phyloP scores from a whole-genome alignment of 2,329 filamentous ascomycete species.

The Alternaria sp. region DNA sequence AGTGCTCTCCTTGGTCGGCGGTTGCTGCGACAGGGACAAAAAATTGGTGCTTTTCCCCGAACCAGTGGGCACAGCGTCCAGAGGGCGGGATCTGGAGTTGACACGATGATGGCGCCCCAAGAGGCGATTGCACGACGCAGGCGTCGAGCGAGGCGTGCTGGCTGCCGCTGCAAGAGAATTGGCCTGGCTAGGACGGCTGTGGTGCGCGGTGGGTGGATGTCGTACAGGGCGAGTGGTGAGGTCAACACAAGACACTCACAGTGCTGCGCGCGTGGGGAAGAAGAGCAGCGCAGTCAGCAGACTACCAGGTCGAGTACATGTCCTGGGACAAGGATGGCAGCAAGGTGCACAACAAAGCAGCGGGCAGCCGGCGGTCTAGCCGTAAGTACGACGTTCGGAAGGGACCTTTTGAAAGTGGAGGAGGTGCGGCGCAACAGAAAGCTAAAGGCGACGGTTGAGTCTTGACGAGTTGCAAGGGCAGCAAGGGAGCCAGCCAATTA shows the following conservation, averaged over 20 bases:
- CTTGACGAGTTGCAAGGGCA: slow-evolving; percentile 19
- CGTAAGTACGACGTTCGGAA: slow-evolving; percentile 40
- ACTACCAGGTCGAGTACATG: slow-evolving; percentile 31
- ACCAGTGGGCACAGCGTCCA: slow-evolving; percentile 30
- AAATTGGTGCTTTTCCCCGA: slow-evolving; percentile 20
- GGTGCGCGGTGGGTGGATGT: slow-evolving; percentile 31
- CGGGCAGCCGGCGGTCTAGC: slow-evolving; percentile 38
- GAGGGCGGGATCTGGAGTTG: slow-evolving; percentile 34
- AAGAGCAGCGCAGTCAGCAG: slow-evolving; percentile 21
- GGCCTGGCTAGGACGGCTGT: slow-evolving; percentile 15
- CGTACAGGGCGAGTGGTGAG: slow-evolving; percentile 32
- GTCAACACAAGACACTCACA: slow-evolving; percentile 8
- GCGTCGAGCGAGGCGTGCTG: slow-evolving; percentile 30
- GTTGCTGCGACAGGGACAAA: slow-evolving; percentile 26
- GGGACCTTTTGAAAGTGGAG: slow-evolving; percentile 30
- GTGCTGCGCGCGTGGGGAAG: slow-evolving; percentile 11
- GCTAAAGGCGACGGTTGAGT: slow-evolving; percentile 28
- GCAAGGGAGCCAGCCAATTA: slow-evolving; percentile 40
- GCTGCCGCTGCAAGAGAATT: slow-evolving; percentile 21
- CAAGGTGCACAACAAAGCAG: slow-evolving; percentile 31
- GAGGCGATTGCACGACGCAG: slow-evolving; percentile 31
- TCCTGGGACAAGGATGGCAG: slow-evolving; percentile 23
- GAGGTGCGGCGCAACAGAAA: slow-evolving; percentile 27
- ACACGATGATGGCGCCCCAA: slow-evolving; percentile 27
- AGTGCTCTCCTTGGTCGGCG: slow-evolving; percentile 31